A percentile compares a stretch with the other conserved stretches of the same genome.
Evolutionary conservation across 208 protist species (phyloP).

Genomic region (Crithidia brevicula): DNA sequence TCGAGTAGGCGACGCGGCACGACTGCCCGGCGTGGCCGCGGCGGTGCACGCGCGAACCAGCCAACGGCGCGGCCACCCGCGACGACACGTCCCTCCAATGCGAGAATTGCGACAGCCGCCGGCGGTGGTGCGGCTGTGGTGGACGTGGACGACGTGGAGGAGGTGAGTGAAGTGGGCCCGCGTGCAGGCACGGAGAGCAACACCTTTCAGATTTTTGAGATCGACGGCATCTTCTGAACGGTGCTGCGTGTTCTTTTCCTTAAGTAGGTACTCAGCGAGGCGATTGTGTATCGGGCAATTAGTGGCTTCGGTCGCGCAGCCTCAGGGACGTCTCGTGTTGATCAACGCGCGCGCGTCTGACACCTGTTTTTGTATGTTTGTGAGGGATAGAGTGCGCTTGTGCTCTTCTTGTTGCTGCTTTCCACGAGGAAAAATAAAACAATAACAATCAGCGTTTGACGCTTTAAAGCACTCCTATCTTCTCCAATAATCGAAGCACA

Average conservation of each 20-base stretch:
- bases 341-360: no score
- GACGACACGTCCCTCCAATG: neutral
- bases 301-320: no score
- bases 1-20: constrained; percentile 39
- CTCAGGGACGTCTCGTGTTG: no score
- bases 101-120: neutral
- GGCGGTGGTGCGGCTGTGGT: neutral
- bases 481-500: no score
- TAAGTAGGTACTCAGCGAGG: neutral
- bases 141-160: constrained; percentile 6
- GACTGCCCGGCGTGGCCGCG: constrained; percentile 6
- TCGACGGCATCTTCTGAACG: constrained; percentile 70
- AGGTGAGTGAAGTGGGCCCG: neutral
- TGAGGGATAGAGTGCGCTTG: no score
- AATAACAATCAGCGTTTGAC: no score
- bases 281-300: no score
- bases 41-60: neutral
- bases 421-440: no score
- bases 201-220: constrained; percentile 71
- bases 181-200: neutral
- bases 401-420: no score
- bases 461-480: no score
- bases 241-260: constrained; percentile 13
- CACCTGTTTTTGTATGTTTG: no score
- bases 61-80: neutral